These are phyloP conservation scores for Macrocybe sp. DNA, from an alignment of 1,284 basidiomycete species.

Conservation along the genomic window DNA sequence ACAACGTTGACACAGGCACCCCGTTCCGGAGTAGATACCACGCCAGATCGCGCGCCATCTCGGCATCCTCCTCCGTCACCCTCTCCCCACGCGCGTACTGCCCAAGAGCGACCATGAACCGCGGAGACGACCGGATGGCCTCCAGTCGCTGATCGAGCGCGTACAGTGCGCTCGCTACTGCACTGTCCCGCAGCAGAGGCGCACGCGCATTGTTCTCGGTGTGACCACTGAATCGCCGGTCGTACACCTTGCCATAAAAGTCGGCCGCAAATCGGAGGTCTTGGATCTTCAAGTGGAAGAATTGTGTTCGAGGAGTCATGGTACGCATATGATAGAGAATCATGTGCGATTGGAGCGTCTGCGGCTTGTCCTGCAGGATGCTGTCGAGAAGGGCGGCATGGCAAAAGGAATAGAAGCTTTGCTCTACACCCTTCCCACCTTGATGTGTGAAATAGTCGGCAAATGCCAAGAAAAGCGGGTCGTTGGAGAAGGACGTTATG, in stretches of 20 bases:
- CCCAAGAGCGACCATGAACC: constrained; percentile 42
- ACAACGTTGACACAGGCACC: constrained; percentile 61
- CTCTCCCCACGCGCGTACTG: constrained; percentile 49
- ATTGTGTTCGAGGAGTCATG: constrained; percentile 48
- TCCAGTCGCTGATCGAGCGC: constrained; percentile 55
- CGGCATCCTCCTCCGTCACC: constrained; percentile 21
- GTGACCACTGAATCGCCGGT: constrained; percentile 63
- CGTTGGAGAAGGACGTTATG: constrained; percentile 80
- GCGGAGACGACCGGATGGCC: constrained; percentile 33
- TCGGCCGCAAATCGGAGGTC: constrained; percentile 67
- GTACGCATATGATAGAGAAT: constrained; percentile 63
- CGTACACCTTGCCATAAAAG: constrained; percentile 71
- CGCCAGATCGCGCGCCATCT: constrained; percentile 32
- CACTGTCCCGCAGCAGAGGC: constrained; percentile 63
- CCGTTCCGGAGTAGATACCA: constrained; percentile 65
- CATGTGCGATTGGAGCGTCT: constrained; percentile 71
- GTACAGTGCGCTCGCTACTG: constrained; percentile 57
- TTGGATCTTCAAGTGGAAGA: constrained; percentile 62
- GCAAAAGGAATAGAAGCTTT: constrained; percentile 67
- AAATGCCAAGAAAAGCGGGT: constrained; percentile 70
- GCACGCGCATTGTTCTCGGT: constrained; percentile 58
- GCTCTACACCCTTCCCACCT: constrained; percentile 50
- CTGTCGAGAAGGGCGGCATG: constrained; percentile 83
- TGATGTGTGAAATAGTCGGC: constrained; percentile 70
- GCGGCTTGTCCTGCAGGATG: constrained; percentile 84